Evolutionary conservation across 768 basidiomycete species (phyloP).

Genomic region (Mycena latifolia): DNA sequence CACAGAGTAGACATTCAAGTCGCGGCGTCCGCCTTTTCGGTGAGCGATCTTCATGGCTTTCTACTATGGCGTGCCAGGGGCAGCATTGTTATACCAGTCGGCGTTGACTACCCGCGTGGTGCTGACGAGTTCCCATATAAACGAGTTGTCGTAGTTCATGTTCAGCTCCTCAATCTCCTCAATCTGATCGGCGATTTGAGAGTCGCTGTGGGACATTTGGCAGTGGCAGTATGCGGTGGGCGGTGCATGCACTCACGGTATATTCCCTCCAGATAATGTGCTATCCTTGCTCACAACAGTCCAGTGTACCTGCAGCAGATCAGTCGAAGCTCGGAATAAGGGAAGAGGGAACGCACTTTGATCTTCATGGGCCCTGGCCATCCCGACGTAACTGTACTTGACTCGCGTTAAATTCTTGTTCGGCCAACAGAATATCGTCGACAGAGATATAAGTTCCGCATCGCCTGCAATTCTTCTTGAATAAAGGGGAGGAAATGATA

Average conservation of each 20-base stretch:
- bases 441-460: not conserved
- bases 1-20: slow-evolving; percentile 65
- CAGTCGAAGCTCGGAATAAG: not conserved
- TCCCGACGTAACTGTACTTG: no score
- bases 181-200: slow-evolving; percentile 59
- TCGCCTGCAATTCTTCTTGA: not conserved
- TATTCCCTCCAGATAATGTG: slow-evolving; percentile 52
- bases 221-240: slow-evolving; percentile 6
- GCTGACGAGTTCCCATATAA: slow-evolving; percentile 55
- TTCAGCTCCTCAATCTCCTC: slow-evolving; percentile 58
- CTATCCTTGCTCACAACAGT: slow-evolving; percentile 50
- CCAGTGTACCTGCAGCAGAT: slow-evolving; percentile 44
- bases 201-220: slow-evolving; percentile 43
- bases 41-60: slow-evolving; percentile 62
- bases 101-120: slow-evolving; percentile 59
- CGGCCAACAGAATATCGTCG: not conserved
- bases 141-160: slow-evolving; percentile 50
- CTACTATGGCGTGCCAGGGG: slow-evolving; percentile 50
- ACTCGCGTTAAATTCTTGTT: not conserved
- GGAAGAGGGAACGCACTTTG: not conserved
- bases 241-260: slow-evolving; percentile 50
- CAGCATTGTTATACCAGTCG: slow-evolving; percentile 62
- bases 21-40: slow-evolving; percentile 52
- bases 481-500: no score
- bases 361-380: no score